Percentiles rank a stretch among this genome's conserved stretches.
Conservation (phyloP, 257 asterid species). For the Petunia axillaris region DNA sequence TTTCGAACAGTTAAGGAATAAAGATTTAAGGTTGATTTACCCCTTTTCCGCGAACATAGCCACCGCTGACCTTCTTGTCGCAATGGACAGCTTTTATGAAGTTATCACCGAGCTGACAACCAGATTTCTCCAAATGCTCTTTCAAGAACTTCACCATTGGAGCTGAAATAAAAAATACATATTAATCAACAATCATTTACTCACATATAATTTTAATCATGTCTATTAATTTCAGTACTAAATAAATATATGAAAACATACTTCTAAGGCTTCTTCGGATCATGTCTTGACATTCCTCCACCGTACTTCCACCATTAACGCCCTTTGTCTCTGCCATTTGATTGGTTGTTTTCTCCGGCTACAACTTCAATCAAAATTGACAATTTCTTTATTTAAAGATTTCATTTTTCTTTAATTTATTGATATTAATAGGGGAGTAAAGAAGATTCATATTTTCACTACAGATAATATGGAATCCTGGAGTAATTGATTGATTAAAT, state of each 20-base stretch:
- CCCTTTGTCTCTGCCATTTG: no score
- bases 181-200: background rate
- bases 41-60: constrained; percentile 69
- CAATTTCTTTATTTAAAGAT: no score
- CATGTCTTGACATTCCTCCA: constrained; percentile 64
- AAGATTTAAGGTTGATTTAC: no score
- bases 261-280: constrained; percentile 69
- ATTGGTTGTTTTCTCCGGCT: no score
- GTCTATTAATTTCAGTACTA: background rate
- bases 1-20: no score
- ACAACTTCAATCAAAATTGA: no score
- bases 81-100: constrained; percentile 67
- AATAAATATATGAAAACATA: constrained; percentile 27
- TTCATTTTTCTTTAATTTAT: no score
- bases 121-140: constrained; percentile 76
- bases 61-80: constrained; percentile 50
- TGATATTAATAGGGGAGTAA: no score
- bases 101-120: constrained; percentile 60
- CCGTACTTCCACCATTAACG: constrained; percentile 44
- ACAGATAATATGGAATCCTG: no score
- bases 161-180: constrained; percentile 42
- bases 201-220: background rate
- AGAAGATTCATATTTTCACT: no score
- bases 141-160: constrained; percentile 77
- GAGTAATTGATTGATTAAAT: no score